A percentile compares a stretch with the other conserved stretches of the same genome.
phyloP scores from a whole-genome alignment of 2,329 filamentous ascomycete genomes.

The Dactylonectria estremocensis region DNA sequence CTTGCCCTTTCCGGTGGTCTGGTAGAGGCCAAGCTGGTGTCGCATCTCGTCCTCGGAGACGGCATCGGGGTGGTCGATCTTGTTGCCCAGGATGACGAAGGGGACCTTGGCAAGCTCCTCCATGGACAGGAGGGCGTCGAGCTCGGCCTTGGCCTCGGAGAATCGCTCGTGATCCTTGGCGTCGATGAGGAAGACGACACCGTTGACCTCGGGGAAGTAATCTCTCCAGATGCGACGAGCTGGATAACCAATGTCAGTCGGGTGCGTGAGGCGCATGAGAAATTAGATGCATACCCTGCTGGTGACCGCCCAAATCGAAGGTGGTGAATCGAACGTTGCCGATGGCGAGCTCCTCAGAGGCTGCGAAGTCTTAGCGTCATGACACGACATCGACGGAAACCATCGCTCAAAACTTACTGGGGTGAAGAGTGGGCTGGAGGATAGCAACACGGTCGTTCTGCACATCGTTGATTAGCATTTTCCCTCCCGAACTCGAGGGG shows the following conservation, averaged over 20 bases:
- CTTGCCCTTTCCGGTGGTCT: constrained; percentile 97
- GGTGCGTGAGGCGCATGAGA: background rate
- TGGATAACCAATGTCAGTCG: constrained; percentile 53
- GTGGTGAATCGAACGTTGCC: constrained; percentile 96
- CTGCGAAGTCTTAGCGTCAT: constrained; percentile 58
- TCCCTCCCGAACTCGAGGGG: constrained; percentile 18
- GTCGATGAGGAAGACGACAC: constrained; percentile 98
- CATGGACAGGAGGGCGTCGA: constrained; percentile 96
- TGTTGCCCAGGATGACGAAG: constrained; percentile 97
- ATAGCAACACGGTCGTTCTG: constrained; percentile 95
- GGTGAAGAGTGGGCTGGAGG: constrained; percentile 91
- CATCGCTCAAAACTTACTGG: constrained; percentile 72
- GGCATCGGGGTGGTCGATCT: constrained; percentile 98
- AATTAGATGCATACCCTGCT: constrained; percentile 76
- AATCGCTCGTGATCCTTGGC: constrained; percentile 98
- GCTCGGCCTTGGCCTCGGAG: constrained; percentile 93
- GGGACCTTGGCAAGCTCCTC: constrained; percentile 97
- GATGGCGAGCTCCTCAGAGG: constrained; percentile 92
- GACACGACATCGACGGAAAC: constrained; percentile 2
- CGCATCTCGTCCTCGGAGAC: constrained; percentile 96
- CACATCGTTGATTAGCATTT: constrained; percentile 43
- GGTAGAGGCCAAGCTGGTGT: constrained; percentile 92
- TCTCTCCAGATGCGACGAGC: constrained; percentile 96
- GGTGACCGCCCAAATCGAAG: constrained; percentile 93
- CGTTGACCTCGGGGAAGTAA: constrained; percentile 96